phyloP scores from a whole-genome alignment of 2,329 filamentous ascomycete genomes.

The Fusarium beomiforme region DNA sequence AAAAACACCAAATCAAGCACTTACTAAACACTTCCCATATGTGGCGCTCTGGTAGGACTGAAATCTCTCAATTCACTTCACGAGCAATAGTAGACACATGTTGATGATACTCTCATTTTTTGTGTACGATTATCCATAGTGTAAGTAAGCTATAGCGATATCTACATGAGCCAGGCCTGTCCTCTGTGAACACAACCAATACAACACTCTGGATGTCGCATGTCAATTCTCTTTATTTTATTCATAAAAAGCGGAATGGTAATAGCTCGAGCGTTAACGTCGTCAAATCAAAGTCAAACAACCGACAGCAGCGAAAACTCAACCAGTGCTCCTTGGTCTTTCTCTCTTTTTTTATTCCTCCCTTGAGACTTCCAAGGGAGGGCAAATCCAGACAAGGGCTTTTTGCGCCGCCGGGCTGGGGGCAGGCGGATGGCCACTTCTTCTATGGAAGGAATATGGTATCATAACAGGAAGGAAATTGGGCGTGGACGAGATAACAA shows the following conservation, averaged over 20 bases:
- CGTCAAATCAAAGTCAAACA: conserved; percentile 2
- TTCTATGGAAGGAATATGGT: conserved; percentile 46
- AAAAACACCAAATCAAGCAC: background rate
- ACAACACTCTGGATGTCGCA: conserved; percentile 13
- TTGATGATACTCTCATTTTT: background rate
- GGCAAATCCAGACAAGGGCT: conserved; percentile 19
- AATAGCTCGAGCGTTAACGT: conserved; percentile 3
- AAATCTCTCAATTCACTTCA: background rate
- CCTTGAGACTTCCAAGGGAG: conserved; percentile 13
- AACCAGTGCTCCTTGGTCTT: conserved; percentile 20
- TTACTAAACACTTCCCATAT: background rate
- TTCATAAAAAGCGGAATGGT: conserved; percentile 22
- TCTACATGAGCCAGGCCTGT: conserved; percentile 17
- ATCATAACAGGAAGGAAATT: conserved; percentile 47
- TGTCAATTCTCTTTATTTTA: conserved; percentile 33
- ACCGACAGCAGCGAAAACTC: conserved; percentile 2
- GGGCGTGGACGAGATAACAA: conserved; percentile 23
- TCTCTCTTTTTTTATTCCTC: conserved; percentile 3
- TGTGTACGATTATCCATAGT: conserved; percentile 12
- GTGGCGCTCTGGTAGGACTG: background rate
- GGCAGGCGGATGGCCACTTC: conserved; percentile 30
- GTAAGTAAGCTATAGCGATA: conserved; percentile 19
- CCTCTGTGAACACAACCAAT: background rate
- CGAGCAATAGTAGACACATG: background rate
- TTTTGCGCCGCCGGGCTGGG: conserved; percentile 21